phyloP scores from a whole-genome alignment of 768 basidiomycete genomes.

The Tulasnella sp. region DNA sequence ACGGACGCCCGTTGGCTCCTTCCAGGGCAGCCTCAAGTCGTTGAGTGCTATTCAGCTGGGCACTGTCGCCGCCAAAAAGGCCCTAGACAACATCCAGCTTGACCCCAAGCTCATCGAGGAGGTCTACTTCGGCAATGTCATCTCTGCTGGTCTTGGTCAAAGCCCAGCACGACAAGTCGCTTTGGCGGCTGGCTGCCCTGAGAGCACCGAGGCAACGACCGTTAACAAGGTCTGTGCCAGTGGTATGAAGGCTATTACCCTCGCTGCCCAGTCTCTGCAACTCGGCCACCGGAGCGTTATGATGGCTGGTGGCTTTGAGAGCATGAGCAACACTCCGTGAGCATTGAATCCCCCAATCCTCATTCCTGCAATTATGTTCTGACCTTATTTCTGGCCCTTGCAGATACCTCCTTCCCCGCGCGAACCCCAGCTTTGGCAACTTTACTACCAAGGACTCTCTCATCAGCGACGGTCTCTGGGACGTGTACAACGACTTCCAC shows the following conservation, averaged over 20 bases:
- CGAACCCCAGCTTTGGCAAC: conserved; percentile 83
- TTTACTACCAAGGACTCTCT: conserved; percentile 83
- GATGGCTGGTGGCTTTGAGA: conserved; percentile 97
- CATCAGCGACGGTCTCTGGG: conserved; percentile 90
- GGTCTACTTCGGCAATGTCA: conserved; percentile 95
- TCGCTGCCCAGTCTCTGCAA: conserved; percentile 87
- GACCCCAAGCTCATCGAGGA: conserved; percentile 85
- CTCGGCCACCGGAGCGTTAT: conserved; percentile 81
- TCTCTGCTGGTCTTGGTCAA: conserved; percentile 96
- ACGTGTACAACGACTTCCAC: conserved; percentile 94
- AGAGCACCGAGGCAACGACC: conserved; percentile 91
- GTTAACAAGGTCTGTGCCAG: conserved; percentile 99
- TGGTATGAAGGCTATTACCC: conserved; percentile 92
- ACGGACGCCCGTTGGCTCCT: conserved; percentile 89
- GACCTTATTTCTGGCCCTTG: background rate
- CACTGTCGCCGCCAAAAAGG: conserved; percentile 81
- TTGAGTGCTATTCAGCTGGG: conserved; percentile 92
- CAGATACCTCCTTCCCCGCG: conserved; percentile 60
- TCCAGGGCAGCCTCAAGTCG: conserved; percentile 84
- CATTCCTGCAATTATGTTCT: conserved; percentile 27
- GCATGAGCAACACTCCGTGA: conserved; percentile 98
- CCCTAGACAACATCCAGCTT: conserved; percentile 73
- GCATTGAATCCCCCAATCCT: conserved; percentile 40
- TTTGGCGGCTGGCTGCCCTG: conserved; percentile 78
- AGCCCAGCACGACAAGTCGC: conserved; percentile 97